Conservation (phyloP, 2,329 filamentous ascomycete genomes). For the Ophiostoma montium region DNA sequence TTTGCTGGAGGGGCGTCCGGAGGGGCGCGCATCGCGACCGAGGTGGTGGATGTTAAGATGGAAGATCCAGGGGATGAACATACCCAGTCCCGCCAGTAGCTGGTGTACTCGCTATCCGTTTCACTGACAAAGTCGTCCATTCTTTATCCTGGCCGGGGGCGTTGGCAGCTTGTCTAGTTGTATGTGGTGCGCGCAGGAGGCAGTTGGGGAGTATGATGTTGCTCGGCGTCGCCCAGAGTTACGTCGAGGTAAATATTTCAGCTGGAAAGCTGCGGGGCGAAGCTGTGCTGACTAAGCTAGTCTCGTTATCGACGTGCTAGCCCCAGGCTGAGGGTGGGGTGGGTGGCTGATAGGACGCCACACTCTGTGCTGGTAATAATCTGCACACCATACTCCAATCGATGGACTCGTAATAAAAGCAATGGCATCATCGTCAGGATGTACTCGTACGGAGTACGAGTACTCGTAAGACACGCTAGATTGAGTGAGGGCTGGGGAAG, state of each 20-base stretch:
- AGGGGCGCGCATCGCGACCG: no score
- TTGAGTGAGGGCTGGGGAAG: no score
- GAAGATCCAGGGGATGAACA: conserved; percentile 25
- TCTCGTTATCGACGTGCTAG: not conserved
- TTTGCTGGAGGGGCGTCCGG: no score
- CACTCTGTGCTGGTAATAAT: not conserved
- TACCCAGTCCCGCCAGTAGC: conserved; percentile 99
- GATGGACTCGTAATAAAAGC: no score
- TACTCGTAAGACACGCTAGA: no score
- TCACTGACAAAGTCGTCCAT: conserved; percentile 99
- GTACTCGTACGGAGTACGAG: no score
- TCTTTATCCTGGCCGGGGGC: not conserved
- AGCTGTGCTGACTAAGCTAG: not conserved
- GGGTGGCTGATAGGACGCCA: not conserved
- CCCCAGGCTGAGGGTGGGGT: not conserved
- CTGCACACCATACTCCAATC: not conserved
- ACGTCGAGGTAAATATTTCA: not conserved
- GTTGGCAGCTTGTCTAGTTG: not conserved
- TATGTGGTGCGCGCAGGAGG: not conserved
- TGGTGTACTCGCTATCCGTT: conserved; percentile 97
- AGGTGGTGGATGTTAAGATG: not conserved
- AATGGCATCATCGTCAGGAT: no score
- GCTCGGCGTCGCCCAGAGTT: not conserved
- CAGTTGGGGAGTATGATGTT: not conserved
- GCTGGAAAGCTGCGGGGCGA: not conserved